Base-by-base conservation (phyloP, 2,329 filamentous ascomycete genomes). In the Sporothrix variecibatus region DNA sequence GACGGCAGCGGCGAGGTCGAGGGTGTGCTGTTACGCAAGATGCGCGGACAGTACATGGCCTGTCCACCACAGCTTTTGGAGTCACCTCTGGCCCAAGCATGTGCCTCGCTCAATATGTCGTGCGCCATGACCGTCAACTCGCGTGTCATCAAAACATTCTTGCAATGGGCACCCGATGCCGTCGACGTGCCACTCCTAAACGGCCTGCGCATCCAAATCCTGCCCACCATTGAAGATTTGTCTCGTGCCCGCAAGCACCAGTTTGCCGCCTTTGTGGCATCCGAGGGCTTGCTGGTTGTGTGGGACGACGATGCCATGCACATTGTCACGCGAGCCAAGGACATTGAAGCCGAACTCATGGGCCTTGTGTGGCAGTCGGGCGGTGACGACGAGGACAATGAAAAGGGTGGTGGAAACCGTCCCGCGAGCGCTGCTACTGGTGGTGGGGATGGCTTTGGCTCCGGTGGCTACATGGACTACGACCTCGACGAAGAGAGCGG, bases 41-140 rank as follows among this genome's bases (percentile, higher is more conserved):
- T 86, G 23, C 87, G 87, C 76, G 91, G 90, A 26, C 86, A 89
- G 74, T 95, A 94, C 81, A 90, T 94, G 85, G 89, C 91, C 1
- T 94, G 91, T 79, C 93, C 93, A 56, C 87, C 90, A 65, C 85
- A 89, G 76, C 82, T 94, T 73, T 86, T 85, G 40, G 85, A 86
- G 74, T 92, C 92, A 1, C 80, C 86, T 0, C 90, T 95, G 76
- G 91, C 90, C 17, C 81, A 85, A 73, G 90, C 91, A 7, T 92
- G 90, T 79, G 84, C 87, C 9, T 86, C 88, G n/a, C 86, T 94
- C 77, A 94, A 94, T 79, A 87, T 94, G 69, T 90, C 91, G 89
- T 92, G 90, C 78, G 91, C 92, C 70, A 94, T 95, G 91, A 95
- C 92, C 0, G 90, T 94, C 76, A 94, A 93, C 81, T 94, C 93